Evolutionary conservation across 345 rosid species (phyloP), one percentile per base, ranked within the genome.

Genomic region (Theobroma cacao): DNA sequence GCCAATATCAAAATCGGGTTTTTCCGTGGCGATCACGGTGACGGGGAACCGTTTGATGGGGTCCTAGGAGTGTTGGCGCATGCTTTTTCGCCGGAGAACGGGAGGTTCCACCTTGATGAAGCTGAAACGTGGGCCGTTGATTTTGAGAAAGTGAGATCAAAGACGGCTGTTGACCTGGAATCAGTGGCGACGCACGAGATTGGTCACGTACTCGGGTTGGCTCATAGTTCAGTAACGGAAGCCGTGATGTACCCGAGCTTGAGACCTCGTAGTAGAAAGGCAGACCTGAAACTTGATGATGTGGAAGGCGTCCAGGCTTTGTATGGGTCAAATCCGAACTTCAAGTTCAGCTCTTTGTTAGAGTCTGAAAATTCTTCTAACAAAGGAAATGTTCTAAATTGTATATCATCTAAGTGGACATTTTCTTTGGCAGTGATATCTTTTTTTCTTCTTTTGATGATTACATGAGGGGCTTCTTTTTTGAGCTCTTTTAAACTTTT

Each of bases 181-280:
- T 93, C 99, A 3, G 99, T 95, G 82, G 99, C 93, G 13, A 94
- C 93, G 2, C 99, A 95, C 68, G 99, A 95, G 88, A 95, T 95
- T 7, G 98, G 99, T 61, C 99, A 95, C 74, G 77, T 94, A 24
- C 83, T 96, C 4, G 98, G 99, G 5, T 78, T 96, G 80, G 98
- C 88, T 30, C 99, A 96, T 78, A 83, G 93, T 18, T 87, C 97
- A 68, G 88, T 85, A 0, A 88, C 88, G 55, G 93, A 91, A 34
- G 96, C 99, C 6, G 97, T 96, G 79, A 96, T 96, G 99, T 96
- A 92, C 64, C 98, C 99, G 18, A 94, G 90, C 84, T 76, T 96
- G 75, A 90, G 84, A 18, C 97, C 98, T 0, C 81, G 94, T 79
- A 87, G 84, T 0, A 87, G 62, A 77, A 93, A 90, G 68, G 90